Evolutionary conservation across 2,329 filamentous ascomycete genomes (phyloP).

Genomic region (Aspergillus sp.): DNA sequence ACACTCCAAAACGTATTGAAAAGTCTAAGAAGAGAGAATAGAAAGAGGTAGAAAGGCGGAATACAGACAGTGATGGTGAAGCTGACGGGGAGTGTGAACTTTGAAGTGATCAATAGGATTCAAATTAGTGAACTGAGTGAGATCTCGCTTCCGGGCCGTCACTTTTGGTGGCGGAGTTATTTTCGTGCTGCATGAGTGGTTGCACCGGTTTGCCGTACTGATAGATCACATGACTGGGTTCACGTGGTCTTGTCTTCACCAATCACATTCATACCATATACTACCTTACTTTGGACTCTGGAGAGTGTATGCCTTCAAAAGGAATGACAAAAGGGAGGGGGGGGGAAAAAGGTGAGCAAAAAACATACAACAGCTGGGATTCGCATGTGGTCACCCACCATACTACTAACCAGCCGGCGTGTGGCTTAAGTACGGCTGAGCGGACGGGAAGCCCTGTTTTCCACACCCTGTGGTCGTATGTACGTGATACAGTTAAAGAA

Average conservation of each 20-base stretch:
- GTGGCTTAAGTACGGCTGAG: too few relatives aligned
- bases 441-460: too few relatives aligned
- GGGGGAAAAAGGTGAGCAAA: too few relatives aligned
- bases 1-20: conserved; percentile 11
- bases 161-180: conserved; percentile 7
- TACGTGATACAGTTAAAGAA: too few relatives aligned
- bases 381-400: too few relatives aligned
- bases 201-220: neutral
- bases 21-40: conserved; percentile 9
- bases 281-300: too few relatives aligned
- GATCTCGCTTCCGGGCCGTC: neutral
- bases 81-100: neutral
- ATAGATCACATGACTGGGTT: neutral
- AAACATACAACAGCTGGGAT: too few relatives aligned
- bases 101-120: neutral
- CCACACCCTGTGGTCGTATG: too few relatives aligned
- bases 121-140: neutral
- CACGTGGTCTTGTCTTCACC: neutral
- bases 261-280: neutral
- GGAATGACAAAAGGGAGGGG: too few relatives aligned
- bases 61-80: neutral
- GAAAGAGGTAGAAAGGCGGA: neutral
- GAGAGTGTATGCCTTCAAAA: too few relatives aligned
- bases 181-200: conserved; percentile 1
- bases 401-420: too few relatives aligned